Evolutionary conservation across 768 basidiomycete species (phyloP).

Genomic region (Mycena maculata): DNA sequence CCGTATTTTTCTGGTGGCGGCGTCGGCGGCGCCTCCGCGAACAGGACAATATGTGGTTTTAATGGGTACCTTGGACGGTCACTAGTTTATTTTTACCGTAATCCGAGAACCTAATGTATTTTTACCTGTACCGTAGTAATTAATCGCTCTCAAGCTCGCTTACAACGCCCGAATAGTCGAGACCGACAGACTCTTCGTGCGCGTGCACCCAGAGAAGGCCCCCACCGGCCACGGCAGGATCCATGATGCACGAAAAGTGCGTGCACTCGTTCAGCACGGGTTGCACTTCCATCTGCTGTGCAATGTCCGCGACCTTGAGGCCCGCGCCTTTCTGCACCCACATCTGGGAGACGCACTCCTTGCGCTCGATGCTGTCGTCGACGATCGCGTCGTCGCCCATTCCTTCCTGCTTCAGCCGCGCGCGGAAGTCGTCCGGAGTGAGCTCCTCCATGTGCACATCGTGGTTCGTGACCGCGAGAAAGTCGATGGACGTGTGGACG

Average conservation of each 20-base stretch:
- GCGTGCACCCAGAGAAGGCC: constrained; percentile 50
- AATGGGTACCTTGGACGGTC: not conserved
- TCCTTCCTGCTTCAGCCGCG: constrained; percentile 27
- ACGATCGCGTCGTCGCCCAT: constrained; percentile 37
- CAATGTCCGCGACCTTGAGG: constrained; percentile 39
- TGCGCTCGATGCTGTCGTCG: constrained; percentile 49
- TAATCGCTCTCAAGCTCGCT: constrained; percentile 21
- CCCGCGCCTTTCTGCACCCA: constrained; percentile 27
- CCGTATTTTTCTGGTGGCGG: constrained; percentile 39
- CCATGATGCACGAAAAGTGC: constrained; percentile 55
- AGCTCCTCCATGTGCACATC: constrained; percentile 45
- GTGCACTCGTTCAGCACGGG: constrained; percentile 51
- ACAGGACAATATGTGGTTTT: constrained; percentile 29
- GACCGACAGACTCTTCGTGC: constrained; percentile 34
- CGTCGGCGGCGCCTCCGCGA: constrained; percentile 33
- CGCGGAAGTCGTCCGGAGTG: constrained; percentile 36
- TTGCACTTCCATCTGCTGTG: constrained; percentile 46
- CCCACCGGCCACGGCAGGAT: constrained; percentile 48
- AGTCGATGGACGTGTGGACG: constrained; percentile 36
- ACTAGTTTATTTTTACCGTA: not conserved
- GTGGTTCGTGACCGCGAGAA: constrained; percentile 52
- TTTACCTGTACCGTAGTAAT: not conserved
- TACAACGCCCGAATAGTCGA: not conserved
- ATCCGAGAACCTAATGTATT: not conserved
- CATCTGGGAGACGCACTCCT: constrained; percentile 41